Evolutionary conservation across 2,329 filamentous ascomycete genomes (phyloP), one percentile per base, ranked within the genome.

Genomic region (Davidsoniella australis): DNA sequence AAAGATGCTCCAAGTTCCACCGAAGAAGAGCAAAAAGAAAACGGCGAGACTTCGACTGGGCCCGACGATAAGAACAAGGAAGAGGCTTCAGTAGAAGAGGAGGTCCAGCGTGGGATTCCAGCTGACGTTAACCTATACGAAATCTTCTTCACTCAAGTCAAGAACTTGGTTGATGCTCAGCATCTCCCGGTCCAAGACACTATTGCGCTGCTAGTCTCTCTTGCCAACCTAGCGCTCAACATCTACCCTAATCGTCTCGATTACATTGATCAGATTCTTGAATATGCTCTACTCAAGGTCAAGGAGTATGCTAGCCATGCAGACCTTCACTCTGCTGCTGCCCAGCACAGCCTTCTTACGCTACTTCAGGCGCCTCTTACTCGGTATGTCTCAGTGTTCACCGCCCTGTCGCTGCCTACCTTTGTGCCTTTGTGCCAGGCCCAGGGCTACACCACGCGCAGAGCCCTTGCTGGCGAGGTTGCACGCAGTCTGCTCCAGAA

Each of bases 111-210:
- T 10, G 68, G 76, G 17, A 84, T 86, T 56, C 80, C 82, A 1
- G 73, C 80, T 47, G 81, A 86, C 58, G 79, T 94, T 51, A 89
- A 85, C 64, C 75, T 98, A 20, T 96, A 96, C 63, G 88, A 96
- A 64, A 85, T 96, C 53, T 98, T 96, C 71, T 94, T 96, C 60
- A 82, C 87, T 47, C 91, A 96, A 64, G 91, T 96, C 54, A 83
- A 93, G 60, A 88, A 89, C 59, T 70, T 98, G 47, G 88, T 96
- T 54, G 89, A 87, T 64, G 85, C 84, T 47, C 86, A 95, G 60
- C 81, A 86, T 56, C 72, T 98, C 47, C 83, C 88, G 1, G 89
- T 98, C 55, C 87, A 94, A 63, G 93, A 98, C 62, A 94, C 85
- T 16, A 91, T 94, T 57, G 91, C 88, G 8, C 69, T 98, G 40